Evolutionary conservation across 2,329 filamentous ascomycete genomes (phyloP).

Genomic region (Aureobasidium vineae): DNA sequence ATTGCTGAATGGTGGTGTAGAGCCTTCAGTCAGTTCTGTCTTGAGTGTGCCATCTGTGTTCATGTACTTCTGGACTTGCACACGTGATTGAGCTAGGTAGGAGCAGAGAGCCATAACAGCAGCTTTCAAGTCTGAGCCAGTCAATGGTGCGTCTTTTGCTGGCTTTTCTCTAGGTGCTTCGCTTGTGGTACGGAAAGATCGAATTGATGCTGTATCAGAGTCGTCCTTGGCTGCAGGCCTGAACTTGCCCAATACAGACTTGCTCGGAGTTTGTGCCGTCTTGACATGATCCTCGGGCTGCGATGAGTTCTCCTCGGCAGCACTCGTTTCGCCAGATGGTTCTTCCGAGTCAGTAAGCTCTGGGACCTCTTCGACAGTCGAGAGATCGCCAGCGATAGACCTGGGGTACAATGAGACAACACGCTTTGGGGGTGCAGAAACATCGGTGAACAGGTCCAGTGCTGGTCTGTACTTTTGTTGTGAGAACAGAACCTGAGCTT

Average conservation of each 20-base stretch:
- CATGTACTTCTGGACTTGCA: slow-evolving; percentile 60
- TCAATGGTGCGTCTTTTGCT: slow-evolving; percentile 56
- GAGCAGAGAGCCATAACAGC: slow-evolving; percentile 81
- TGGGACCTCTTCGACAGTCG: slow-evolving; percentile 57
- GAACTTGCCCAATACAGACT: slow-evolving; percentile 50
- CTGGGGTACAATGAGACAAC: slow-evolving; percentile 83
- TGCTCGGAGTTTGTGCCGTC: slow-evolving; percentile 37
- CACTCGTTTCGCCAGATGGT: slow-evolving; percentile 45
- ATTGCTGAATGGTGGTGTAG: slow-evolving; percentile 46
- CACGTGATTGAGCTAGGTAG: slow-evolving; percentile 82
- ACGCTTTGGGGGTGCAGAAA: slow-evolving; percentile 82
- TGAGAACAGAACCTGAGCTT: slow-evolving; percentile 81
- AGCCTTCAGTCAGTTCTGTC: slow-evolving; percentile 34
- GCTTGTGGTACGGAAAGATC: slow-evolving; percentile 56
- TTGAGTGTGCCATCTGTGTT: slow-evolving; percentile 59
- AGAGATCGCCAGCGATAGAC: slow-evolving; percentile 78
- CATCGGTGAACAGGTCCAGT: slow-evolving; percentile 86
- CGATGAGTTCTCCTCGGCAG: slow-evolving; percentile 36
- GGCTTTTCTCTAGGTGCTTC: slow-evolving; percentile 54
- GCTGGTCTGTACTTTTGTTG: slow-evolving; percentile 79
- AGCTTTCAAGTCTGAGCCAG: slow-evolving; percentile 78
- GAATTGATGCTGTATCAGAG: slow-evolving; percentile 57
- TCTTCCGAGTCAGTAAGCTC: slow-evolving; percentile 43
- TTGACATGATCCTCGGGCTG: slow-evolving; percentile 32
- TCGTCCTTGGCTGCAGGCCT: slow-evolving; percentile 45